These are phyloP conservation scores for Sutorius australiensis DNA, from an alignment of 768 basidiomycete genomes.

Conservation along the genomic window DNA sequence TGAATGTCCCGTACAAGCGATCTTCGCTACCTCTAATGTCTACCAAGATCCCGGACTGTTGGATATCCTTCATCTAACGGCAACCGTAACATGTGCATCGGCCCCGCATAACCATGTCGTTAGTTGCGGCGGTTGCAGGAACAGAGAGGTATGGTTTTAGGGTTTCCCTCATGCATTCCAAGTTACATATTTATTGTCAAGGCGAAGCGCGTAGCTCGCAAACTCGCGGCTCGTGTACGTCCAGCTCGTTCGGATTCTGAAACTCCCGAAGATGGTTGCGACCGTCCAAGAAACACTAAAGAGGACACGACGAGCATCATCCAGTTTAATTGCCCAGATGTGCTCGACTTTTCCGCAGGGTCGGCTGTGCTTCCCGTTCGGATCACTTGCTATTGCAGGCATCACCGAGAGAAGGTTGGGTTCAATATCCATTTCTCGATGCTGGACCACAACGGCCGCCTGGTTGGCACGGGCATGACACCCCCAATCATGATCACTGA, in stretches of 20 bases:
- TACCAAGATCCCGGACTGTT: slow-evolving; percentile 58
- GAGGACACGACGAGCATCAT: slow-evolving; percentile 84
- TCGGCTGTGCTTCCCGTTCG: slow-evolving; percentile 88
- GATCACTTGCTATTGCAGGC: slow-evolving; percentile 97
- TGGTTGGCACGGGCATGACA: slow-evolving; percentile 78
- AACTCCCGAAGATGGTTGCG: slow-evolving; percentile 53
- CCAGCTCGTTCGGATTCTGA: slow-evolving; percentile 77
- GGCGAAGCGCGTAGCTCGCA: slow-evolving; percentile 88
- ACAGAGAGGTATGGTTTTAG: slow-evolving; percentile 63
- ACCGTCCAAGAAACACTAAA: slow-evolving; percentile 38
- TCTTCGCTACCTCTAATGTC: slow-evolving; percentile 17
- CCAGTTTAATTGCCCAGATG: slow-evolving; percentile 91
- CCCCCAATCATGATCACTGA: slow-evolving; percentile 98
- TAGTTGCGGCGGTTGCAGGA: slow-evolving; percentile 85
- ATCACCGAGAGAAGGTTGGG: slow-evolving; percentile 95
- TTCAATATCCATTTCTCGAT: slow-evolving; percentile 89
- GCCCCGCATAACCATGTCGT: slow-evolving; percentile 72
- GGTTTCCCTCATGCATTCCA: slow-evolving; percentile 1
- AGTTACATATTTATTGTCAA: slow-evolving; percentile 28
- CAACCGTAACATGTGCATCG: slow-evolving; percentile 77
- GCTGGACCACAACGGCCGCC: slow-evolving; percentile 71
- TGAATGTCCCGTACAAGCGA: slow-evolving; percentile 28
- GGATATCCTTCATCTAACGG: slow-evolving; percentile 68
- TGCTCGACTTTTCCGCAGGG: slow-evolving; percentile 85
- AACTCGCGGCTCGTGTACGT: slow-evolving; percentile 78